phyloP scores from a whole-genome alignment of 1,284 basidiomycete genomes.

The Malassezia restricta region DNA sequence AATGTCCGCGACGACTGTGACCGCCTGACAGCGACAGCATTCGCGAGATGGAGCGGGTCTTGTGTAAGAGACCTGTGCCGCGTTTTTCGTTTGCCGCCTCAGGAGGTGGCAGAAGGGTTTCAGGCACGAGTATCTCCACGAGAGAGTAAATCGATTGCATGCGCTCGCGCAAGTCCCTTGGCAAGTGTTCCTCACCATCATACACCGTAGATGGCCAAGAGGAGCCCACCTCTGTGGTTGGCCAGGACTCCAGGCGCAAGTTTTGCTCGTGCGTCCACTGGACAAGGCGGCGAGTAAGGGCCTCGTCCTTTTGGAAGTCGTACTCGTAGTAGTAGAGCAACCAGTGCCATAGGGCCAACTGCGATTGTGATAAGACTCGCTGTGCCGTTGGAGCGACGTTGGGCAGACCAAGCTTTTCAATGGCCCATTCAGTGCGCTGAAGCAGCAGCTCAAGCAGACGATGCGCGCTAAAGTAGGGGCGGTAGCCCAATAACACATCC shows the following conservation, averaged over 20 bases:
- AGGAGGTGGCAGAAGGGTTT: not conserved
- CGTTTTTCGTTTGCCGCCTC: not conserved
- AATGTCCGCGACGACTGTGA: not conserved
- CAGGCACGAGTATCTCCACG: not conserved
- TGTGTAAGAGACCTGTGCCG: not conserved
- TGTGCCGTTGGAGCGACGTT: not conserved
- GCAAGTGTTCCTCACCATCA: not conserved
- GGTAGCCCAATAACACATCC: slow-evolving; percentile 12
- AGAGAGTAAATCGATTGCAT: slow-evolving; percentile 2
- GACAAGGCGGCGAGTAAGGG: not conserved
- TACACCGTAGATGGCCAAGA: not conserved
- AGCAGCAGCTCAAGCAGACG: slow-evolving; percentile 11
- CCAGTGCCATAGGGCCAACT: slow-evolving; percentile 10
- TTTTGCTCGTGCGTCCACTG: slow-evolving; percentile 6
- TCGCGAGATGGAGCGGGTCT: slow-evolving; percentile 6
- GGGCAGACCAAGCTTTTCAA: not conserved
- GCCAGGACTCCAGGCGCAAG: not conserved
- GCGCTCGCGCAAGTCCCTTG: not conserved
- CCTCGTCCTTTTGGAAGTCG: slow-evolving; percentile 7
- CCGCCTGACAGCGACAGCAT: slow-evolving; percentile 1
- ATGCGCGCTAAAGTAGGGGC: slow-evolving; percentile 6
- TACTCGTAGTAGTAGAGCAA: slow-evolving; percentile 6
- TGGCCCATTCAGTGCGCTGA: slow-evolving; percentile 13
- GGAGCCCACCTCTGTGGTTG: not conserved
- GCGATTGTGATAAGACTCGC: slow-evolving; percentile 6